Conservation (phyloP, 768 basidiomycete genomes). For the Leccinum longicurvipes region DNA sequence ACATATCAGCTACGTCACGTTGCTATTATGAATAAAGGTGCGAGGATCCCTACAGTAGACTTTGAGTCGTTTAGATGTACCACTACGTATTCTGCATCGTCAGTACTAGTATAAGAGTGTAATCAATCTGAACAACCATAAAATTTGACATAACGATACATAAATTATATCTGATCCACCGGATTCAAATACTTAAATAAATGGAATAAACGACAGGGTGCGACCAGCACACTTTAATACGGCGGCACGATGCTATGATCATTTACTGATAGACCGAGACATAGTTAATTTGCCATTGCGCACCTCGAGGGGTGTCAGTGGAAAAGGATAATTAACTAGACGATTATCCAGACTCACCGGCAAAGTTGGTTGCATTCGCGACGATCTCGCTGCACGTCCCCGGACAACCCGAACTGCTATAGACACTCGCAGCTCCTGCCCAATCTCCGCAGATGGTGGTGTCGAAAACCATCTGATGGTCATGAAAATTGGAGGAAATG, state of each 20-base stretch:
- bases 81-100: too few species aligned
- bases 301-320: constrained; percentile 34
- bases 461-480: constrained; percentile 45
- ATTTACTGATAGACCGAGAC: constrained; percentile 45
- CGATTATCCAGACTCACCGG: constrained; percentile 28
- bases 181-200: not conserved
- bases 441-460: constrained; percentile 33
- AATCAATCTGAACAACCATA: not conserved
- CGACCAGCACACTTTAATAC: not conserved
- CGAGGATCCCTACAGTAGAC: not conserved
- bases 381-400: constrained; percentile 48
- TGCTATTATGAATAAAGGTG: not conserved
- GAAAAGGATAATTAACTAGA: not conserved
- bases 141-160: not conserved
- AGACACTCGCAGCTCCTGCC: constrained; percentile 16
- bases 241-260: not conserved
- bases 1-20: not conserved
- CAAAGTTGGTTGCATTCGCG: constrained; percentile 54
- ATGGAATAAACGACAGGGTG: not conserved
- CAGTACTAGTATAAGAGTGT: not conserved
- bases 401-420: constrained; percentile 30
- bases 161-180: not conserved
- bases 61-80: not conserved
- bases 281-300: constrained; percentile 55
- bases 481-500: constrained; percentile 45